A percentile compares a stretch with the other conserved stretches of the same genome.
These are phyloP conservation scores for Symbiodinium pilosum DNA, from an alignment of 73 alveolate species.

Conservation along the genomic window DNA sequence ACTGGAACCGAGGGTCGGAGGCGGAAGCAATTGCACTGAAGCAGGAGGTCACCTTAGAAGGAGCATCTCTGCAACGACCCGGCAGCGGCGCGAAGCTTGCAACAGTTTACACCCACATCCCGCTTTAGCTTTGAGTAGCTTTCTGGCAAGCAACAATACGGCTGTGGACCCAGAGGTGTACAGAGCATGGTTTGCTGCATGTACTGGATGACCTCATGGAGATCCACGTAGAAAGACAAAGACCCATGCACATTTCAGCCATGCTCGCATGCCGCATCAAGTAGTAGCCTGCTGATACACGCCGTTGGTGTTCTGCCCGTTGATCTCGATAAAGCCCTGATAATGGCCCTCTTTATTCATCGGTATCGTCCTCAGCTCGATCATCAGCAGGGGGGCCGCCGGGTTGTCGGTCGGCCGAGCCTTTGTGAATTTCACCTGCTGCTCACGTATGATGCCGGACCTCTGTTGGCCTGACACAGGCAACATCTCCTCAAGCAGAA, in stretches of 20 bases:
- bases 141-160: background rate
- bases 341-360: background rate
- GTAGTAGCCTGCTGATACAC: background rate
- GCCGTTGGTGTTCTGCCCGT: background rate
- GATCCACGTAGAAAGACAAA: background rate
- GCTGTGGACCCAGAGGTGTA: constrained; percentile 19
- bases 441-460: constrained; percentile 13
- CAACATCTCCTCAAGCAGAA: no score
- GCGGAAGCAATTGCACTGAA: constrained; percentile 6
- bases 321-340: background rate
- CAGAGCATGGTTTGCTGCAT: constrained; percentile 3
- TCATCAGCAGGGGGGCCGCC: constrained; percentile 21
- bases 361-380: constrained; percentile 28
- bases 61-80: no score
- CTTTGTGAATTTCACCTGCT: constrained; percentile 22
- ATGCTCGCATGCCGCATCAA: background rate
- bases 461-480: no score
- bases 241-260: background rate
- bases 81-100: no score
- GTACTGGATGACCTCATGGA: background rate
- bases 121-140: no score
- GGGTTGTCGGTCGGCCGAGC: background rate
- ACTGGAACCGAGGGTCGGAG: background rate
- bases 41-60: background rate
- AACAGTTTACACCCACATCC: no score